Evolutionary conservation across 2,329 filamentous ascomycete genomes (phyloP).

Genomic region (Aspergillus udagawae): DNA sequence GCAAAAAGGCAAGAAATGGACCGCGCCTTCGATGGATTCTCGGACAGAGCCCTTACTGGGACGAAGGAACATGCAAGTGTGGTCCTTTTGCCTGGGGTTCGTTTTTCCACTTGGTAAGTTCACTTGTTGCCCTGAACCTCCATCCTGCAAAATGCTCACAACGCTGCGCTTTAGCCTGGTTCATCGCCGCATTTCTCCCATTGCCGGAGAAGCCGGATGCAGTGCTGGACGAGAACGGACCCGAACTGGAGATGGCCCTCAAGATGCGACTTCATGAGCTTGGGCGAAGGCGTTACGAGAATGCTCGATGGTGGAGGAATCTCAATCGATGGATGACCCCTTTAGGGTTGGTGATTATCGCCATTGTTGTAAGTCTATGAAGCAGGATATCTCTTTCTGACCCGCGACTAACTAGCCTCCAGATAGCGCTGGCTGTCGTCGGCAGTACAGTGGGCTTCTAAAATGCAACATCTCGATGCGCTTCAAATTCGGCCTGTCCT

Average conservation of each 20-base stretch:
- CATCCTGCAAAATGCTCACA: slow-evolving; percentile 4
- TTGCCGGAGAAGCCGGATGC: slow-evolving; percentile 57
- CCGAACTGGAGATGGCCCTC: slow-evolving; percentile 42
- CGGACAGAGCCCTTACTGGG: slow-evolving; percentile 59
- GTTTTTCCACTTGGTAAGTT: slow-evolving; percentile 66
- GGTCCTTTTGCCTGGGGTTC: slow-evolving; percentile 73
- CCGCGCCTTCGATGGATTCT: slow-evolving; percentile 67
- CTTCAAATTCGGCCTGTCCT: neutral
- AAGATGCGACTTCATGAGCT: slow-evolving; percentile 41
- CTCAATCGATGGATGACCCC: slow-evolving; percentile 60
- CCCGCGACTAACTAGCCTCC: slow-evolving; percentile 6
- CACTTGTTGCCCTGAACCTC: neutral
- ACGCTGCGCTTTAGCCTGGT: slow-evolving; percentile 59
- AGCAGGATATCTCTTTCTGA: neutral
- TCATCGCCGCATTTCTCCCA: slow-evolving; percentile 71
- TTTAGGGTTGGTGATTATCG: slow-evolving; percentile 53
- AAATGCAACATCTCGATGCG: neutral
- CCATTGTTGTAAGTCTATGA: slow-evolving; percentile 47
- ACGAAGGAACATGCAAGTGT: slow-evolving; percentile 68
- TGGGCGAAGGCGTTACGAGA: slow-evolving; percentile 51
- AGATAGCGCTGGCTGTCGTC: slow-evolving; percentile 30
- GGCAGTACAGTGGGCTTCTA: slow-evolving; percentile 33
- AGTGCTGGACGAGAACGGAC: slow-evolving; percentile 44
- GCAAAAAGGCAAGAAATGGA: slow-evolving; percentile 60
- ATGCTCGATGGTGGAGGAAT: slow-evolving; percentile 62